phyloP scores from a whole-genome alignment of 345 rosid genomes.

The Fremontodendron californicum region DNA sequence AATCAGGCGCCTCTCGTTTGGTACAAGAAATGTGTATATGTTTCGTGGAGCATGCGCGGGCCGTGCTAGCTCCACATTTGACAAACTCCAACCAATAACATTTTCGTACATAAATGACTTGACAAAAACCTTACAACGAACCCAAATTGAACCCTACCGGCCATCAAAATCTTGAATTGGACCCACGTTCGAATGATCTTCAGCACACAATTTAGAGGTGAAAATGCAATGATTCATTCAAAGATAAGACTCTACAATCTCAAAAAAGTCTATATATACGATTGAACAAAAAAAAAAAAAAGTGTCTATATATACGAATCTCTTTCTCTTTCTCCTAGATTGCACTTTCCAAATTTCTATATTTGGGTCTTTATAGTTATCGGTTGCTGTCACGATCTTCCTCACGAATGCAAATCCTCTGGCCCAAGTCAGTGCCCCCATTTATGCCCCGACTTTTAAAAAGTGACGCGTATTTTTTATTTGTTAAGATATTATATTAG shows the following conservation, averaged over 20 bases:
- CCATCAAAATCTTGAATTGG: neutral
- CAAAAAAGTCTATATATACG: neutral
- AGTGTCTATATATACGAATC: neutral
- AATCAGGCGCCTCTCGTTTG: neutral
- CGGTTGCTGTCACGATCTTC: neutral
- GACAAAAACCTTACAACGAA: neutral
- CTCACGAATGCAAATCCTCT: too few species aligned
- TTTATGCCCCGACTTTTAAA: too few species aligned
- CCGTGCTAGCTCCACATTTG: neutral
- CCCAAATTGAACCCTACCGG: neutral
- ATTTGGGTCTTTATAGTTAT: neutral
- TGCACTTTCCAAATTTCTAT: neutral
- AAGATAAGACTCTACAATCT: neutral
- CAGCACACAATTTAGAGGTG: neutral
- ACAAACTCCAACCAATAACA: neutral
- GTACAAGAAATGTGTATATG: neutral
- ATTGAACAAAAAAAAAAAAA: too few species aligned
- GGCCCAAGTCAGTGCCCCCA: too few species aligned
- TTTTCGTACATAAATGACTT: neutral
- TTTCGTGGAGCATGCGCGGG: neutral
- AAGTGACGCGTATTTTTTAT: too few species aligned
- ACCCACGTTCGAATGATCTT: neutral
- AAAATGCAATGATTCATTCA: conserved; percentile 4
- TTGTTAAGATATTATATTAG: too few species aligned
- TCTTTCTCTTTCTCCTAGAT: neutral